Conservation (phyloP, 306 rosid genomes). For the Vigna angularis region DNA sequence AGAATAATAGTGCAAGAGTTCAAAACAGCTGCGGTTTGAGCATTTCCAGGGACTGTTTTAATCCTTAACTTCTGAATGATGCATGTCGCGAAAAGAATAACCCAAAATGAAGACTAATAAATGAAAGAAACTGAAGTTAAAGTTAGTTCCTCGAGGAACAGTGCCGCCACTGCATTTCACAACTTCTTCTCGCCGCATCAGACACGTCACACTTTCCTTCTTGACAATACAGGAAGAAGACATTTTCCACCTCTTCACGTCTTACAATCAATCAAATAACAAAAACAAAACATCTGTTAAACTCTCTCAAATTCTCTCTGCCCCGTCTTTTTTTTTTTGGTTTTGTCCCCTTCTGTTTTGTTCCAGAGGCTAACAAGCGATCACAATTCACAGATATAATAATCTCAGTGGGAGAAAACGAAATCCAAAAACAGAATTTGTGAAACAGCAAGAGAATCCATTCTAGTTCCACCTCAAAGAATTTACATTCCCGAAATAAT, state of each 20-base stretch:
- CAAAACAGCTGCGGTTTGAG: background rate
- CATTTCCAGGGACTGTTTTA: slow-evolving; percentile 16
- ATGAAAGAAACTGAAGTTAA: background rate
- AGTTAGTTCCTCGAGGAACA: slow-evolving; percentile 1
- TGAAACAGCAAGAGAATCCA: slow-evolving; percentile 17
- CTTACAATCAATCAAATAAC: background rate
- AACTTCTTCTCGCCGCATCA: slow-evolving; percentile 66
- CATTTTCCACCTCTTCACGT: slow-evolving; percentile 37
- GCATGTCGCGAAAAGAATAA: background rate
- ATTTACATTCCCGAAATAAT: slow-evolving; percentile 73
- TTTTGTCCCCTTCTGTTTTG: background rate
- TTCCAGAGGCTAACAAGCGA: background rate
- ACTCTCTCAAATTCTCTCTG: slow-evolving; percentile 11
- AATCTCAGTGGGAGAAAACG: background rate
- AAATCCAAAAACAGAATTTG: background rate
- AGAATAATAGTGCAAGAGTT: slow-evolving; percentile 3
- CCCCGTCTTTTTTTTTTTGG: background rate
- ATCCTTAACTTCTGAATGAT: background rate
- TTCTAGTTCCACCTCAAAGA: slow-evolving; percentile 62
- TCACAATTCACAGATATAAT: background rate
- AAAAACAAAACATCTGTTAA: background rate
- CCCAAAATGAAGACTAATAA: background rate
- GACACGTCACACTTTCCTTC: slow-evolving; percentile 45
- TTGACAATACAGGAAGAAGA: background rate
- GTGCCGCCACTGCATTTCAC: slow-evolving; percentile 18